phyloP scores from a whole-genome alignment of 306 rosid genomes.

The Sesbania bispinosa region DNA sequence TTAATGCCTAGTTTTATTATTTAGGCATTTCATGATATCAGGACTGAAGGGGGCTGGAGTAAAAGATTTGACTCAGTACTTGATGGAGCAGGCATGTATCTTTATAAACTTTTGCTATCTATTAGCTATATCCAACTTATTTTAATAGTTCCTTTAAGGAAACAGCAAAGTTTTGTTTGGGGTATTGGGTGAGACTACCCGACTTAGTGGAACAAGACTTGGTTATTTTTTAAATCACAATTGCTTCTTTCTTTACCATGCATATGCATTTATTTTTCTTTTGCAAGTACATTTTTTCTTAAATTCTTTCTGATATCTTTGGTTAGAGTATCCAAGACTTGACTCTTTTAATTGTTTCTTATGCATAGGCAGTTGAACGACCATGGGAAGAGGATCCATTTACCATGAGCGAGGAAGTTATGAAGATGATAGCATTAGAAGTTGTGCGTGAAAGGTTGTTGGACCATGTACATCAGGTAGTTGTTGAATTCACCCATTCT shows the following conservation, averaged over 20 bases:
- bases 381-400: conserved; percentile 96
- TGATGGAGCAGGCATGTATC: conserved; percentile 84
- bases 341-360: conserved; percentile 31
- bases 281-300: background rate
- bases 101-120: conserved; percentile 23
- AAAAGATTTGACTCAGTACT: conserved; percentile 62
- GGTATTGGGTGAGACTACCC: background rate
- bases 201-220: background rate
- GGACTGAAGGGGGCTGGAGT: conserved; percentile 91
- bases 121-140: conserved; percentile 9
- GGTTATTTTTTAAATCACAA: background rate
- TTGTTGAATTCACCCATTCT: background rate
- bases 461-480: conserved; percentile 95
- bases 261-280: background rate
- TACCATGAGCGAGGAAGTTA: conserved; percentile 77
- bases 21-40: conserved; percentile 90
- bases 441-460: conserved; percentile 93
- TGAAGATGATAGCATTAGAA: conserved; percentile 86
- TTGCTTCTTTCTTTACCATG: background rate
- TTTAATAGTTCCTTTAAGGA: background rate
- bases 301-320: background rate
- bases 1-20: conserved; percentile 28
- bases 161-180: background rate
- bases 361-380: conserved; percentile 77
- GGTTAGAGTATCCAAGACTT: conserved; percentile 14